A percentile compares a stretch with the other conserved stretches of the same genome.
Evolutionary conservation across 1,284 basidiomycete species (phyloP).

Genomic region (Tremellales sp.): DNA sequence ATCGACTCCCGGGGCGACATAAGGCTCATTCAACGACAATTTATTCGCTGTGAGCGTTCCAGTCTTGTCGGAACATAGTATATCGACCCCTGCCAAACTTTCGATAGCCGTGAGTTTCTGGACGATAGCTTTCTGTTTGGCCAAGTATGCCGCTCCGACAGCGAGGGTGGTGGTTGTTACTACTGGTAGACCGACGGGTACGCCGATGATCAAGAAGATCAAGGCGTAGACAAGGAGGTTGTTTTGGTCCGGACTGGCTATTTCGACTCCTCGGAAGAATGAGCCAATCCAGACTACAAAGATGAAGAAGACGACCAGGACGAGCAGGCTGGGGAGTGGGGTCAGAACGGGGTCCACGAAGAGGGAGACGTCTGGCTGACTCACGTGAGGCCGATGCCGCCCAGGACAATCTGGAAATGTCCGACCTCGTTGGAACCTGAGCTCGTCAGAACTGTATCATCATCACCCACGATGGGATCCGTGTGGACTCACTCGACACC

Average conservation of each 20-base stretch:
- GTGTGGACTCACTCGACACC: constrained; percentile 25
- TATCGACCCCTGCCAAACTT: constrained; percentile 57
- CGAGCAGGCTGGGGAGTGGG: constrained; percentile 44
- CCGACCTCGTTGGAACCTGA: constrained; percentile 48
- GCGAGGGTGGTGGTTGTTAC: constrained; percentile 56
- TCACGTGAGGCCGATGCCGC: constrained; percentile 52
- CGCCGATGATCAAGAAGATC: constrained; percentile 53
- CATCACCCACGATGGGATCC: background rate
- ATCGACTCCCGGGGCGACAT: constrained; percentile 51
- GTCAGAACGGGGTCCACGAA: background rate
- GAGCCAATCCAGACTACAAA: constrained; percentile 53
- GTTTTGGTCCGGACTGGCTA: constrained; percentile 53
- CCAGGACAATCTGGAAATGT: constrained; percentile 56
- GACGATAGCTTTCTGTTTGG: constrained; percentile 58
- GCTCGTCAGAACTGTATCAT: background rate
- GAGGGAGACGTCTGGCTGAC: background rate
- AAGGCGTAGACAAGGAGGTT: constrained; percentile 51
- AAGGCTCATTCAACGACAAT: constrained; percentile 56
- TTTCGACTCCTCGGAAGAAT: constrained; percentile 53
- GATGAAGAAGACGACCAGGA: constrained; percentile 55
- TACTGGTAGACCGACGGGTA: constrained; percentile 56
- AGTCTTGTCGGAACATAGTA: constrained; percentile 59
- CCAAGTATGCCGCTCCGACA: constrained; percentile 58
- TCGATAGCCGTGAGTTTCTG: constrained; percentile 60
- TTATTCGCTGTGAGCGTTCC: constrained; percentile 57